Evolutionary conservation across 345 rosid species (phyloP).

Genomic region (Brassica incana): DNA sequence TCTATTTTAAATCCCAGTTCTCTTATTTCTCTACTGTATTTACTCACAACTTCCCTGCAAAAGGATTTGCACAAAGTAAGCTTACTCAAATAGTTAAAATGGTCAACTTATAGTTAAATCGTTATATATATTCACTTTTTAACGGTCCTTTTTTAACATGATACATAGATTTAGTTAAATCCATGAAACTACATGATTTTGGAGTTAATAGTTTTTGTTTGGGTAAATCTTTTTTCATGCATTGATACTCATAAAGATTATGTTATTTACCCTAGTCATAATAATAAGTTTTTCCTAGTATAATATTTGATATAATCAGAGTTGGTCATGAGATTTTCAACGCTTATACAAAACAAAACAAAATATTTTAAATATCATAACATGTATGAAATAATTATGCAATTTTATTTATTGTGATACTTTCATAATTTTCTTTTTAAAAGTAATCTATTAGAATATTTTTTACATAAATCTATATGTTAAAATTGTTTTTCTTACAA

Average conservation of each 20-base stretch:
- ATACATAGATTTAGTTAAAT: neutral
- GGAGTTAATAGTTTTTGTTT: neutral
- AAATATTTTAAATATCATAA: no score
- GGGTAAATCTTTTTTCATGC: neutral
- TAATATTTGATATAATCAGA: neutral
- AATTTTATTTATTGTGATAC: no score
- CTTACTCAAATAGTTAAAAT: neutral
- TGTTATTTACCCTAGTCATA: neutral
- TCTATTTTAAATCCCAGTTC: constrained; percentile 57
- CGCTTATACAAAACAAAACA: no score
- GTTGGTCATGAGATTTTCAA: no score
- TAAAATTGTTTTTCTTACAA: no score
- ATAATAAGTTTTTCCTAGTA: neutral
- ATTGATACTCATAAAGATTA: neutral
- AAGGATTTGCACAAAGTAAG: neutral
- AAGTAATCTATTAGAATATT: no score
- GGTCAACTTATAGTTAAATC: neutral
- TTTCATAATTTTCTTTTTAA: no score
- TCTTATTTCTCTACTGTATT: constrained; percentile 62
- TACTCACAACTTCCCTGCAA: constrained; percentile 60
- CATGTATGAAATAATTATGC: no score
- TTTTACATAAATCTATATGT: no score
- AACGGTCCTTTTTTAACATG: neutral
- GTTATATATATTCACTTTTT: neutral
- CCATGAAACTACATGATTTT: neutral